phyloP scores from a whole-genome alignment of 495 filamentous ascomycete genomes.

The Cercophora newfieldiana region DNA sequence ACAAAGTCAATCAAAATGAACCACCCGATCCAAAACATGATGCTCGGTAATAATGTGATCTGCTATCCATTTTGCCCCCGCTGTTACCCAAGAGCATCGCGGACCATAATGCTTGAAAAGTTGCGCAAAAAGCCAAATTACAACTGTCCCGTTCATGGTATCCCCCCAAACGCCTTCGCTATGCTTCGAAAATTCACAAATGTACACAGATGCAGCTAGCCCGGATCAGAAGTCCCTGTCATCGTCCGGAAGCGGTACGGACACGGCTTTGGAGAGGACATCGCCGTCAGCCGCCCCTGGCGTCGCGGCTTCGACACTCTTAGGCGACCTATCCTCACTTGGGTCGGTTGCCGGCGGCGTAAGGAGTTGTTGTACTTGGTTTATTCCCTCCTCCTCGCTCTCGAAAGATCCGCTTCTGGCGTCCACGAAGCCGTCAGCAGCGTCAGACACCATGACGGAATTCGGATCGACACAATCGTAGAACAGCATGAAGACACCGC shows the following conservation, averaged over 20 bases:
- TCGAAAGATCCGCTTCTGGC: background rate
- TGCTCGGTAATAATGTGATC: background rate
- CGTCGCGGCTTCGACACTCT: background rate
- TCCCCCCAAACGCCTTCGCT: constrained; percentile 22
- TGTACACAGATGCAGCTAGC: background rate
- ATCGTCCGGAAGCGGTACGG: constrained; percentile 7
- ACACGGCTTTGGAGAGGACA: background rate
- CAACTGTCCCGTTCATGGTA: constrained; percentile 5
- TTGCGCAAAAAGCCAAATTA: too few species aligned
- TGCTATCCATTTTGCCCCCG: background rate
- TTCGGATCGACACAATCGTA: constrained; percentile 70
- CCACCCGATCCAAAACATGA: background rate
- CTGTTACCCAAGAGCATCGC: background rate
- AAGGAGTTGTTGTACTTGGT: background rate
- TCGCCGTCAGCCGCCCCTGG: background rate
- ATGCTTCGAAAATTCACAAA: constrained; percentile 9
- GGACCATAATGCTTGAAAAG: background rate
- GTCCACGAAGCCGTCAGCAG: constrained; percentile 4
- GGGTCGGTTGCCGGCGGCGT: background rate
- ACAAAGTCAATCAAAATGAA: background rate
- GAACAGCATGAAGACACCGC: constrained; percentile 96
- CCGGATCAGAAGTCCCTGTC: background rate
- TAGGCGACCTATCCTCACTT: background rate
- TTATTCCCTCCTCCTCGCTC: background rate
- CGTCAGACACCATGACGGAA: constrained; percentile 28